These are phyloP conservation scores for Asterochloris sp. DNA, from an alignment of 139 green algal species.

Conservation along the genomic window DNA sequence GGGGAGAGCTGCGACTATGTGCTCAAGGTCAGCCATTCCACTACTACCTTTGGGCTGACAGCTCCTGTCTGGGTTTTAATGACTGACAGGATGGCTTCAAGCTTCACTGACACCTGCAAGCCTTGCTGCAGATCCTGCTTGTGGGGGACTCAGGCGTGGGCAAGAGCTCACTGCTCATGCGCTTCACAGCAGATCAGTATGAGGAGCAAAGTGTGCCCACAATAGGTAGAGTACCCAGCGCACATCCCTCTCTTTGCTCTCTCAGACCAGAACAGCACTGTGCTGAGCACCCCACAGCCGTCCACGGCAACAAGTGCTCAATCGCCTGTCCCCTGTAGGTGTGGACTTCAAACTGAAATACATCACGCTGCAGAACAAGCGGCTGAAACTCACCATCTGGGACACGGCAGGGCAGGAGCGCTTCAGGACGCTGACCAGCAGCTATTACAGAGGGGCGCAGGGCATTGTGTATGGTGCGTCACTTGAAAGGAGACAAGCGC, in stretches of 20 bases:
- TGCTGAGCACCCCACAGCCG: background rate
- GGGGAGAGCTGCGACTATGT: too few species aligned
- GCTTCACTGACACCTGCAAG: background rate
- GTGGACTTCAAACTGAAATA: conserved; percentile 97
- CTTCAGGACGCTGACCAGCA: conserved; percentile 95
- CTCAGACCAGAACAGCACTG: background rate
- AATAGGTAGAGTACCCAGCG: conserved; percentile 54
- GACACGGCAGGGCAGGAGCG: conserved; percentile 88
- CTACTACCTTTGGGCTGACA: too few species aligned
- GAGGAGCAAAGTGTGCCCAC: conserved; percentile 75
- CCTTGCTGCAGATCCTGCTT: conserved; percentile 68
- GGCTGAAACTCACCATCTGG: conserved; percentile 92
- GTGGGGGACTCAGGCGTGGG: conserved; percentile 90
- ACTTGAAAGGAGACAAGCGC: background rate
- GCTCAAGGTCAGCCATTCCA: background rate
- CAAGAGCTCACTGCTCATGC: conserved; percentile 84
- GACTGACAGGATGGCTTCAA: background rate
- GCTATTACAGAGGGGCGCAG: conserved; percentile 93
- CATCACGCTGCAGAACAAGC: conserved; percentile 68
- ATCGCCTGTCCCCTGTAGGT: conserved; percentile 41
- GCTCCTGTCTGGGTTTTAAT: too few species aligned
- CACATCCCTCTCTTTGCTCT: background rate
- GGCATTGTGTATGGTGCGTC: conserved; percentile 71
- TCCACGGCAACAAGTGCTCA: background rate
- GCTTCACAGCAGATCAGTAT: conserved; percentile 84